Base-by-base conservation (phyloP, 2,329 filamentous ascomycete genomes). In the Cytospora mali region DNA sequence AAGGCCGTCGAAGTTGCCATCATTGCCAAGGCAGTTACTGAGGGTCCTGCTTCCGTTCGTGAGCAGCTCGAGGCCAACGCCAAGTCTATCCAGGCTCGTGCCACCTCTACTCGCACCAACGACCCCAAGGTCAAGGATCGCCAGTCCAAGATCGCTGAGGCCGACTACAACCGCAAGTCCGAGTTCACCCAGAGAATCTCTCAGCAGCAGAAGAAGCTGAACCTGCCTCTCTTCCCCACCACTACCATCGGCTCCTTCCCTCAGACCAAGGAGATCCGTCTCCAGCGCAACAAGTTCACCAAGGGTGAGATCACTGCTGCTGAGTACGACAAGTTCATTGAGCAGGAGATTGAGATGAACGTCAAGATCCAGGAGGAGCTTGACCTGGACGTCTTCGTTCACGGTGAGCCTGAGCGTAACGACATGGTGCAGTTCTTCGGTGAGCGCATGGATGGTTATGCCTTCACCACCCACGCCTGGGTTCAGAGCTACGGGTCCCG, bases 371-470 rank as follows among this genome's bases (percentile, higher is more conserved):
- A 99, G 84, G 93, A 98, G 74, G 95, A 98, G 84, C 93, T 99
- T 74, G 93, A 88, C 79, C 89, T 99, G 61, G 95, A 99, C 72
- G 95, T 99, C 78, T 92, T 91, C 76, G 95, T 99, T 69, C 95
- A 99, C 84, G 95, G 95, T 77, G 95, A 99, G 87, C 95, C 95
- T 65, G 95, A 99, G 88, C 93, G 95, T 79, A 99, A 99, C 84
- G 95, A 99, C 88, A 99, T 99, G 95, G 95, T 99, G 59, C 95
- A 99, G 82, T 99, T 97, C 89, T 99, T 99, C 73, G 95, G 95
- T 80, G 95, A 99, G 88, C 91, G 92, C 75, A 86, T 99, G 68
- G 88, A 96, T 74, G 95, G 95, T 75, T 99, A 98, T 79, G 90
- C 93, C 77, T 99, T 99, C 88, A 99, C 95, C 77, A 98, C 94